Evolutionary conservation across 1,284 basidiomycete genomes (phyloP).

Genomic region (Sanghuangporus baumii): DNA sequence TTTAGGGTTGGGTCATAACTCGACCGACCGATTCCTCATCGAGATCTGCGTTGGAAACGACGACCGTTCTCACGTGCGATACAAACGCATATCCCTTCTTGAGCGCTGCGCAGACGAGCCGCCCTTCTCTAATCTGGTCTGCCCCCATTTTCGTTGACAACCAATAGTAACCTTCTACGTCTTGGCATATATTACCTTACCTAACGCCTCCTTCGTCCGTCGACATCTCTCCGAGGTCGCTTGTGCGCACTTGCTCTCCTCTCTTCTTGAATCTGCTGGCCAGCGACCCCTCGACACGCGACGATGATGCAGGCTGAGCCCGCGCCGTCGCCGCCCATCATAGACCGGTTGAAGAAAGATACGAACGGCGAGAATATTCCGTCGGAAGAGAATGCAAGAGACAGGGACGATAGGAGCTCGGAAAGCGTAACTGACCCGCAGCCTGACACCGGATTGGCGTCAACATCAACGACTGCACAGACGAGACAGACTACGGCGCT

Average conservation of each 20-base stretch:
- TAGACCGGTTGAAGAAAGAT: not conserved
- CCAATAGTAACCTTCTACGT: not conserved
- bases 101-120: not conserved
- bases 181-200: not conserved
- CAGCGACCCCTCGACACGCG: not conserved
- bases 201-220: not conserved
- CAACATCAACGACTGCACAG: not conserved
- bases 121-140: not conserved
- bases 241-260: not conserved
- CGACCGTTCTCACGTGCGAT: not conserved
- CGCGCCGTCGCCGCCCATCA: not conserved
- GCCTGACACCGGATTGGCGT: not conserved
- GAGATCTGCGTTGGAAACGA: too few relatives aligned
- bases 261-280: not conserved
- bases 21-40: not conserved
- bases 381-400: not conserved
- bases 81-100: not conserved
- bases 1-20: not conserved
- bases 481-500: not conserved
- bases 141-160: not conserved
- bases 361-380: not conserved
- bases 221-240: not conserved
- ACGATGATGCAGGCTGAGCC: not conserved
- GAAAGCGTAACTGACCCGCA: not conserved
- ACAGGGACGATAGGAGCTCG: not conserved